Evolutionary conservation across 139 green algal genomes (phyloP), one percentile per base, ranked within the genome.

Genomic region (Chlorella sp.): DNA sequence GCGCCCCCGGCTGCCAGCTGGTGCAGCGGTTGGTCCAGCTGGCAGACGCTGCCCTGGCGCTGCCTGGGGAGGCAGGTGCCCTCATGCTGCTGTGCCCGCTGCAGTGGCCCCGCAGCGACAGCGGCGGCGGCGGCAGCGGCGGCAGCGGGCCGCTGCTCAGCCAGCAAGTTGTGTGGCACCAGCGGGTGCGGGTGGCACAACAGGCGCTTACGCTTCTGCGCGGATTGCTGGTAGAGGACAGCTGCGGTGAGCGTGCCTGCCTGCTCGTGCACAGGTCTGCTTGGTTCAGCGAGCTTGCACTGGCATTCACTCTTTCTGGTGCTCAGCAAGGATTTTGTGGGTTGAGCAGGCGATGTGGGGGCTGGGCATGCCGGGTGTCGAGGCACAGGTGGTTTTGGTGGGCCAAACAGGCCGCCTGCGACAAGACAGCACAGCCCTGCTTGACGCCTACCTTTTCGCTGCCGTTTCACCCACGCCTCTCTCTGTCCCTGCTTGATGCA

Each of bases 181-280:
- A 87, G 73, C 89, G 89, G 39, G 86, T 92, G 42, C 90, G 90
- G 11, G 61, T 92, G 88, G 86, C 69, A 21, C 90, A 92, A 36
- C 86, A 92, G 78, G 88, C 85, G 16, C 79, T 91, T 26, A 92
- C 90, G 39, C 86, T 92, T n/a, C 86, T 92, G 64, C 40, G 90
- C 1, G 86, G 90, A 42, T 42, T 92, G 53, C 83, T 92, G 40
- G 26, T 68, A 9, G 81, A 87, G 1, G 89, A 89, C 1, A 64
- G n/a, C 60, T 66, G 34, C 19, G 69, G 71, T 88, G 68, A 88
- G 73, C 75, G 53, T 42, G 73, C 34, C 12, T 48, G 36, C 36
- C 34, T 36, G 40, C 15, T 22, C 30, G 19, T 53, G 69, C 28
- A 34, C n/a, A n/a, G n/a, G n/a, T n/a, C n/a, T n/a, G n/a, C n/a